Percentiles rank a stretch among this genome's conserved stretches.
Evolutionary conservation across 805 yeast genomes (phyloP).

Genomic region (Wickerhamiella domercqiae): DNA sequence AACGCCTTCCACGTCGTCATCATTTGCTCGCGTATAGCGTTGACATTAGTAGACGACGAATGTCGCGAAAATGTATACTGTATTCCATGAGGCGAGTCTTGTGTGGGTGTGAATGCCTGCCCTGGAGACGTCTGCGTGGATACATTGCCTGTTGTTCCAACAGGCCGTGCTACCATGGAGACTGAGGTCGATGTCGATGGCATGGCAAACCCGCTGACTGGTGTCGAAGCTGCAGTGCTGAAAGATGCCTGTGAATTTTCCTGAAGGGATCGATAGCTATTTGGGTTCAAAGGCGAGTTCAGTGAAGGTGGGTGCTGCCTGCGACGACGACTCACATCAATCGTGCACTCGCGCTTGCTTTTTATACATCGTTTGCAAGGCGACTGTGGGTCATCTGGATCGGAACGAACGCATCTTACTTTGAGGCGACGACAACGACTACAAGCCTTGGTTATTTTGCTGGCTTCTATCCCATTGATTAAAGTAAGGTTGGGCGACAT

Average conservation of each 20-base stretch:
- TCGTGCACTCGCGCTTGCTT: conserved; percentile 44
- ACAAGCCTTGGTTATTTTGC: conserved; percentile 20
- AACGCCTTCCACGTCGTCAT: conserved; percentile 16
- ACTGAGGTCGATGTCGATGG: not conserved
- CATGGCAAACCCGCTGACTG: not conserved
- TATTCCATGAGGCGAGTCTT: not conserved
- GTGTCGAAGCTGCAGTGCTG: too few relatives aligned
- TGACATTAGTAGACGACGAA: conserved; percentile 3
- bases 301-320: conserved; percentile 21
- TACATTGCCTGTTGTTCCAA: not conserved
- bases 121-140: not conserved
- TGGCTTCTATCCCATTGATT: conserved; percentile 1
- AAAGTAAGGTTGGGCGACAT: conserved; percentile 19
- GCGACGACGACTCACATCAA: conserved; percentile 42
- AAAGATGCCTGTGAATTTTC: too few relatives aligned
- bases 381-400: conserved; percentile 38
- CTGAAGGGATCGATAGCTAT: too few relatives aligned
- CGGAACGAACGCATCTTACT: conserved; percentile 69
- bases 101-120: not conserved
- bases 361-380: conserved; percentile 65
- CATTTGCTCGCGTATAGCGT: conserved; percentile 15
- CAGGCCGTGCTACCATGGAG: not conserved
- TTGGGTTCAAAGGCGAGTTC: not conserved
- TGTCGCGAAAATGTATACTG: not conserved
- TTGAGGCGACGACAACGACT: conserved; percentile 58